A percentile compares a stretch with the other conserved stretches of the same genome.
These are phyloP conservation scores for Malassezia sympodialis DNA, from an alignment of 1,284 basidiomycete species.

Conservation along the genomic window DNA sequence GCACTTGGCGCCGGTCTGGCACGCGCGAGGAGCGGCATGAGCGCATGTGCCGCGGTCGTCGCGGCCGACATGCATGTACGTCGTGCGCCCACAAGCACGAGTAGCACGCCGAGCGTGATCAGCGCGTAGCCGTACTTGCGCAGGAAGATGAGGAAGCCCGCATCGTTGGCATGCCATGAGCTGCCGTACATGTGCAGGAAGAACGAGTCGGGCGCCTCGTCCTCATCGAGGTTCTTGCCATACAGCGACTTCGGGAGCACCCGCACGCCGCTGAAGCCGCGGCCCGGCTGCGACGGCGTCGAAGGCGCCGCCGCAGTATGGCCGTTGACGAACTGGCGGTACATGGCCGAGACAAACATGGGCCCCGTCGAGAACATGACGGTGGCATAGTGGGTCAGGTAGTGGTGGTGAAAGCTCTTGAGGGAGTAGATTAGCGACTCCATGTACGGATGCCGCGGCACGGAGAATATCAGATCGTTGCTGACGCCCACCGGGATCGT, in stretches of 20 bases:
- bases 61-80: background rate
- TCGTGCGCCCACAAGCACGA: conserved; percentile 3
- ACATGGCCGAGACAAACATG: conserved; percentile 49
- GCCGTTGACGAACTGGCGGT: conserved; percentile 47
- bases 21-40: background rate
- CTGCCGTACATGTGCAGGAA: conserved; percentile 82
- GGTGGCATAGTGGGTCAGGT: conserved; percentile 90
- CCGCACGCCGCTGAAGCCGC: conserved; percentile 53
- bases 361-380: conserved; percentile 97
- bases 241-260: conserved; percentile 87
- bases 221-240: conserved; percentile 82
- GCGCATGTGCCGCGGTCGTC: background rate
- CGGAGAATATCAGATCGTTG: conserved; percentile 91
- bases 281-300: conserved; percentile 70
- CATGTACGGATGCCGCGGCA: conserved; percentile 77
- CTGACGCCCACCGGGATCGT: conserved; percentile 81
- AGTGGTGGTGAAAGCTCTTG: conserved; percentile 82
- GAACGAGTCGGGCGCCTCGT: conserved; percentile 79
- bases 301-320: conserved; percentile 82
- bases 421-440: conserved; percentile 82
- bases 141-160: conserved; percentile 46
- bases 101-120: conserved; percentile 12
- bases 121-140: conserved; percentile 36
- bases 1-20: background rate
- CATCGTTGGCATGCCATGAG: conserved; percentile 60